phyloP scores from a whole-genome alignment of 495 filamentous ascomycete species.

The Lasiosphaeria hispida region DNA sequence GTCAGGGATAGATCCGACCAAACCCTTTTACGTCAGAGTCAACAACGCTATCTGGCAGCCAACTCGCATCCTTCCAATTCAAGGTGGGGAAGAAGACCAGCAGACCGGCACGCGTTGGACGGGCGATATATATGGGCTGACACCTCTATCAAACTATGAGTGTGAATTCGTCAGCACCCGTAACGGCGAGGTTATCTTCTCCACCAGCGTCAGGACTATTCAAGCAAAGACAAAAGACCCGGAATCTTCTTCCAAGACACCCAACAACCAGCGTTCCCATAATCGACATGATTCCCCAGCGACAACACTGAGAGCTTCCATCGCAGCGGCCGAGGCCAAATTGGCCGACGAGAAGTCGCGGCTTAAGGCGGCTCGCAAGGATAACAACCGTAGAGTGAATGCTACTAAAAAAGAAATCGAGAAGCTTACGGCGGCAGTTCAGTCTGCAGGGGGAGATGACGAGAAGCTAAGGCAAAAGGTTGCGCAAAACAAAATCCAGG shows the following conservation, averaged over 20 bases:
- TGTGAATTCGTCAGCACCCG: constrained; percentile 78
- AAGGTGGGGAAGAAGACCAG: constrained; percentile 52
- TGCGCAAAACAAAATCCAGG: constrained; percentile 72
- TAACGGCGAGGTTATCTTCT: constrained; percentile 71
- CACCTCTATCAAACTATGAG: constrained; percentile 78
- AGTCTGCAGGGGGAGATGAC: constrained; percentile 74
- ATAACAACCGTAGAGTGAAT: constrained; percentile 70
- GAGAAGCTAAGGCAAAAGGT: constrained; percentile 78
- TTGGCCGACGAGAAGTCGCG: constrained; percentile 72
- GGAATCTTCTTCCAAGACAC: constrained; percentile 45
- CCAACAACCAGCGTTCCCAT: constrained; percentile 51
- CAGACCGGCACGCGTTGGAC: constrained; percentile 57
- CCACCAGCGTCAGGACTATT: constrained; percentile 76
- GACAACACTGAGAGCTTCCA: constrained; percentile 85
- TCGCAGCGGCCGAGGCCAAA: constrained; percentile 74
- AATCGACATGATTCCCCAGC: constrained; percentile 80
- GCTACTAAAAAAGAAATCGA: constrained; percentile 78
- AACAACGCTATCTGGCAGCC: constrained; percentile 89
- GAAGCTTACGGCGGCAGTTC: constrained; percentile 62
- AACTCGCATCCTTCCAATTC: constrained; percentile 61
- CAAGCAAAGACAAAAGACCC: constrained; percentile 64
- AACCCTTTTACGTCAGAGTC: constrained; percentile 84
- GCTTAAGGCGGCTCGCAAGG: constrained; percentile 71
- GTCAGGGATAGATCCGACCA: constrained; percentile 56
- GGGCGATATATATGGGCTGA: constrained; percentile 86